These are phyloP conservation scores for Athelia psychrophila DNA, from an alignment of 1,284 basidiomycete species.

Conservation along the genomic window DNA sequence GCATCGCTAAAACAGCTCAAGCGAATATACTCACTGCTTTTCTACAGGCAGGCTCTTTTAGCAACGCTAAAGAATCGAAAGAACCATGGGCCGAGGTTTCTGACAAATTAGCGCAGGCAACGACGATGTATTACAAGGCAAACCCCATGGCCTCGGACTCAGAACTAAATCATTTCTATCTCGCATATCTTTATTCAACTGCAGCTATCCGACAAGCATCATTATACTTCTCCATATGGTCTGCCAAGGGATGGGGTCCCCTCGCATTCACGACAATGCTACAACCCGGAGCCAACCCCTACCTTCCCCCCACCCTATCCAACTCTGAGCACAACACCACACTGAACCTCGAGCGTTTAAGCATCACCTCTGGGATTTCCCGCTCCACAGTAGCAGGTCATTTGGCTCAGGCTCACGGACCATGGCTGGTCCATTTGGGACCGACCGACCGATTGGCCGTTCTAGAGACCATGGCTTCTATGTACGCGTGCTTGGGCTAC, in stretches of 20 bases:
- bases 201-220: constrained; percentile 67
- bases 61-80: constrained; percentile 47
- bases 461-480: constrained; percentile 66
- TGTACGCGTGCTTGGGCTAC: constrained; percentile 79
- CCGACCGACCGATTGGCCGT: constrained; percentile 71
- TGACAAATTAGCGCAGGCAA: constrained; percentile 68
- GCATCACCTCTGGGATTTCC: constrained; percentile 62
- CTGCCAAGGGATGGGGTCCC: constrained; percentile 83
- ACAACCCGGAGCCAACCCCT: constrained; percentile 54
- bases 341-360: constrained; percentile 58
- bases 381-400: constrained; percentile 64
- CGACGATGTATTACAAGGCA: constrained; percentile 58
- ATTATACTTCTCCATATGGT: constrained; percentile 77
- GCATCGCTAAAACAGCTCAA: constrained; percentile 6
- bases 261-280: constrained; percentile 77
- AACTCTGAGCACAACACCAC: constrained; percentile 38
- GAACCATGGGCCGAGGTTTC: constrained; percentile 70
- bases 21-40: constrained; percentile 3
- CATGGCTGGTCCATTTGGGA: constrained; percentile 82
- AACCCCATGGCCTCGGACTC: constrained; percentile 47
- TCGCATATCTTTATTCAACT: constrained; percentile 64
- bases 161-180: constrained; percentile 54
- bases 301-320: constrained; percentile 50
- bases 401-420: constrained; percentile 73
- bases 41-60: constrained; percentile 36